These are phyloP conservation scores for Albugo laibachii DNA, from an alignment of 352 stramenopile genomes.

Conservation along the genomic window DNA sequence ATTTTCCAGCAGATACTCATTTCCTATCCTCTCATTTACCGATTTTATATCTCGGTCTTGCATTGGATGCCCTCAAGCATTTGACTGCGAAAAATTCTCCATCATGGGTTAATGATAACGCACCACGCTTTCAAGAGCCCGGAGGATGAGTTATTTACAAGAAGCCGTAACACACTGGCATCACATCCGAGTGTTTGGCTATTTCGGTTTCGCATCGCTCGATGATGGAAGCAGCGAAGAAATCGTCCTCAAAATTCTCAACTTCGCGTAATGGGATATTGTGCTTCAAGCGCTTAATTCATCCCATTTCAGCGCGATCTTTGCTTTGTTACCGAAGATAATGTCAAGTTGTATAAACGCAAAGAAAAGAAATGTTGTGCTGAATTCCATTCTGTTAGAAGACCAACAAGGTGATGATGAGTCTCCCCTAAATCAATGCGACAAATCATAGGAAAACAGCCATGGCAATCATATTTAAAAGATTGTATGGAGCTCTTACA, in stretches of 20 bases:
- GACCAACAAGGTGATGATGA: slow-evolving; percentile 16
- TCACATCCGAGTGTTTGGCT: slow-evolving; percentile 55
- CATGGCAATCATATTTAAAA: slow-evolving; percentile 3
- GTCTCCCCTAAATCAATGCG: slow-evolving; percentile 10
- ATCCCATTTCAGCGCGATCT: slow-evolving; percentile 43
- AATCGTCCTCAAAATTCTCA: not conserved
- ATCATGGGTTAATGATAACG: slow-evolving; percentile 76
- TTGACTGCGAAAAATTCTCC: slow-evolving; percentile 72
- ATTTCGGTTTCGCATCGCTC: slow-evolving; percentile 32
- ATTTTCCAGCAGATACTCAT: too few relatives aligned
- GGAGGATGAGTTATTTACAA: slow-evolving; percentile 78
- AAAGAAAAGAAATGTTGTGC: slow-evolving; percentile 38
- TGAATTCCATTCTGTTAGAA: slow-evolving; percentile 18
- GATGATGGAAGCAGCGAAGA: slow-evolving; percentile 3
- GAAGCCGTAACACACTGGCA: slow-evolving; percentile 40
- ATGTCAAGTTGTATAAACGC: slow-evolving; percentile 37
- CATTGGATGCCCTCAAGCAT: slow-evolving; percentile 60
- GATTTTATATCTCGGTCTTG: slow-evolving; percentile 47
- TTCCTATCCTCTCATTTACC: slow-evolving; percentile 13
- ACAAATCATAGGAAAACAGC: slow-evolving; percentile 1
- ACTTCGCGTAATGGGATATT: slow-evolving; percentile 32
- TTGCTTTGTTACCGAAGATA: slow-evolving; percentile 62
- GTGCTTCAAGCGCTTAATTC: slow-evolving; percentile 52
- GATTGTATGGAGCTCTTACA: slow-evolving; percentile 14
- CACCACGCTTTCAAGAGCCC: slow-evolving; percentile 32